A percentile compares a stretch with the other conserved stretches of the same genome.
Evolutionary conservation across 2,329 filamentous ascomycete genomes (phyloP).

Genomic region (Clonostachys byssicola): DNA sequence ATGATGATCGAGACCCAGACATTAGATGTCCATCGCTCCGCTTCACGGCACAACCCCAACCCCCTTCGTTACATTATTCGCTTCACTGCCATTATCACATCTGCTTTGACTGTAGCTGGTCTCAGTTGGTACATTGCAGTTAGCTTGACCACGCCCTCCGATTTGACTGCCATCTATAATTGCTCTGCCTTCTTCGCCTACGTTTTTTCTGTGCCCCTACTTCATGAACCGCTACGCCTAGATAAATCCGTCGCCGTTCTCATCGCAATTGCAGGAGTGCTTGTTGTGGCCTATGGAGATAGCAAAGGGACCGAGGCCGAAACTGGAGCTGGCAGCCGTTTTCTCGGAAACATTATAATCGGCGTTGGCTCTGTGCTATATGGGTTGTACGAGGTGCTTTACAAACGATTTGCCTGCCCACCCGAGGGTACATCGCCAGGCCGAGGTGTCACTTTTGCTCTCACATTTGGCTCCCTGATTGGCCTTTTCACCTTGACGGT

Average conservation of each 20-base stretch:
- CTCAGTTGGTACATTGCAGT: constrained; percentile 96
- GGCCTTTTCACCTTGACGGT: constrained; percentile 81
- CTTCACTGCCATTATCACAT: constrained; percentile 79
- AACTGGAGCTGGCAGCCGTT: constrained; percentile 54
- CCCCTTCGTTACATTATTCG: constrained; percentile 67
- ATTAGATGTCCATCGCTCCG: constrained; percentile 55
- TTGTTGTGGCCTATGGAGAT: constrained; percentile 95
- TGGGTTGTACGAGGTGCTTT: constrained; percentile 94
- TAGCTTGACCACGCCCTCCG: constrained; percentile 85
- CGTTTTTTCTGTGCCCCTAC: constrained; percentile 86
- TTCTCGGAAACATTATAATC: constrained; percentile 87
- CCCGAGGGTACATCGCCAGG: constrained; percentile 80
- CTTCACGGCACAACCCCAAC: constrained; percentile 25
- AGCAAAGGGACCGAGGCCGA: constrained; percentile 41
- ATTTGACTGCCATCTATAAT: constrained; percentile 98
- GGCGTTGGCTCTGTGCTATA: constrained; percentile 88
- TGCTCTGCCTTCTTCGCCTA: constrained; percentile 99
- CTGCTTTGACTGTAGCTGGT: constrained; percentile 82
- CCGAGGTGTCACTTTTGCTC: constrained; percentile 96
- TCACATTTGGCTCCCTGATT: constrained; percentile 84
- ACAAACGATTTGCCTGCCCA: constrained; percentile 90
- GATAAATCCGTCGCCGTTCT: constrained; percentile 85
- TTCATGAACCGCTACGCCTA: constrained; percentile 77
- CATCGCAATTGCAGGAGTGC: constrained; percentile 82
- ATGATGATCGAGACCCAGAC: constrained; percentile 84